Percentiles rank a stretch among this genome's conserved stretches.
These are phyloP conservation scores for Murraya koenigii DNA, from an alignment of 345 rosid species.

Conservation along the genomic window DNA sequence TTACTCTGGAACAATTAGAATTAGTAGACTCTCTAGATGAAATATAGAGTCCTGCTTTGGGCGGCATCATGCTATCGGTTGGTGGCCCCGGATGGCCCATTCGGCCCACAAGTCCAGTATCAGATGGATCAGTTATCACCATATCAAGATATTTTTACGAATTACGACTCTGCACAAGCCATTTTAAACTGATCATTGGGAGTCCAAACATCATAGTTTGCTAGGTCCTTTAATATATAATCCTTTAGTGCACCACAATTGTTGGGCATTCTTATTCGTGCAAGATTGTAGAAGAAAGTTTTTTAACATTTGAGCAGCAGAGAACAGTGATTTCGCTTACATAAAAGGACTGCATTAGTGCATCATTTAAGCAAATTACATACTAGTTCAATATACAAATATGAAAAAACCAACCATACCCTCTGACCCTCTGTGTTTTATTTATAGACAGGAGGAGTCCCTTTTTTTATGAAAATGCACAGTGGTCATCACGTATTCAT, in stretches of 20 bases:
- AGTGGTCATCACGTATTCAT: not conserved
- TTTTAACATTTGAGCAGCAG: not conserved
- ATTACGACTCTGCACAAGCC: slow-evolving; percentile 27
- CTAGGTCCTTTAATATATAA: no score
- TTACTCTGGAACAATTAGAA: slow-evolving; percentile 8
- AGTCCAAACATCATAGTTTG: no score
- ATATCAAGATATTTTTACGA: slow-evolving; percentile 33
- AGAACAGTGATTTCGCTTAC: not conserved
- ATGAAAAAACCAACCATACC: not conserved
- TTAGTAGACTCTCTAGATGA: not conserved
- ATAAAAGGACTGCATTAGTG: no score
- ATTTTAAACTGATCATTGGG: slow-evolving; percentile 1
- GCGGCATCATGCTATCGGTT: slow-evolving; percentile 3
- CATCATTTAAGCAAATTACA: not conserved
- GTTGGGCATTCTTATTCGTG: slow-evolving; percentile 15
- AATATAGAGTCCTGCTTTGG: not conserved
- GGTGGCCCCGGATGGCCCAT: slow-evolving; percentile 35
- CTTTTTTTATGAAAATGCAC: not conserved
- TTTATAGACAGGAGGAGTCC: not conserved
- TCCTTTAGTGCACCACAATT: no score
- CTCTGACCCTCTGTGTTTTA: not conserved
- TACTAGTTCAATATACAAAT: not conserved
- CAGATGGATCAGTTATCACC: slow-evolving; percentile 38
- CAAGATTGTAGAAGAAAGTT: slow-evolving; percentile 1
- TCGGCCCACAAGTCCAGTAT: slow-evolving; percentile 39